Conservation (phyloP, 164 flowering plant species). For the Platanus orientalis region DNA sequence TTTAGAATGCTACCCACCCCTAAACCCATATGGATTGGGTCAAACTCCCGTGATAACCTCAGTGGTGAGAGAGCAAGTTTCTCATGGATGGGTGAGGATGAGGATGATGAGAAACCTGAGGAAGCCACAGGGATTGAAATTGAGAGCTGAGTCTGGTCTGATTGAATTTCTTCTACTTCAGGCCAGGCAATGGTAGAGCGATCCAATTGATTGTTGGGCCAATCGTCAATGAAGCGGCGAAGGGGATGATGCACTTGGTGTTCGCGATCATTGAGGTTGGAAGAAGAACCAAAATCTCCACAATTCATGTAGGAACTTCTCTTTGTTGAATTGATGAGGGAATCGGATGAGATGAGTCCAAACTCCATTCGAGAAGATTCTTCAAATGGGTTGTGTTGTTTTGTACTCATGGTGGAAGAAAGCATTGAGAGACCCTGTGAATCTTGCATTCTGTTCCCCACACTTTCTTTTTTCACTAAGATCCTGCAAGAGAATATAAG, state of each 20-base stretch:
- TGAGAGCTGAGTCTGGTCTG: slow-evolving; percentile 71
- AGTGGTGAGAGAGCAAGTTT: slow-evolving; percentile 50
- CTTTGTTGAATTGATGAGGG: slow-evolving; percentile 42
- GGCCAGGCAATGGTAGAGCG: slow-evolving; percentile 48
- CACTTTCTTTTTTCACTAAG: slow-evolving; percentile 27
- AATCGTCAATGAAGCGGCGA: slow-evolving; percentile 60
- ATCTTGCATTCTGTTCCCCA: slow-evolving; percentile 32
- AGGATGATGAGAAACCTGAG: slow-evolving; percentile 46
- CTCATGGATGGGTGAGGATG: slow-evolving; percentile 51
- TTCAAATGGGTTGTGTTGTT: slow-evolving; percentile 41
- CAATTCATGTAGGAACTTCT: slow-evolving; percentile 28
- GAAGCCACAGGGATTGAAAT: slow-evolving; percentile 63
- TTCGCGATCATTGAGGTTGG: slow-evolving; percentile 34
- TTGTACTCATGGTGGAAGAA: slow-evolving; percentile 32
- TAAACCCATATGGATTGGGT: slow-evolving; percentile 56
- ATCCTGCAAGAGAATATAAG: slow-evolving; percentile 28
- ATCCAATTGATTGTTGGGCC: slow-evolving; percentile 54
- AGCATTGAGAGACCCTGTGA: slow-evolving; percentile 38
- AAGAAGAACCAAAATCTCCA: slow-evolving; percentile 26
- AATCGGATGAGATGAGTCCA: slow-evolving; percentile 54
- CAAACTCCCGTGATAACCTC: slow-evolving; percentile 46
- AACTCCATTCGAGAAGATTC: slow-evolving; percentile 37
- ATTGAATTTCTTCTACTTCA: slow-evolving; percentile 36
- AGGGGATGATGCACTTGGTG: slow-evolving; percentile 39
- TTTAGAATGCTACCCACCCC: slow-evolving; percentile 37